Evolutionary conservation across 129 eudicot species (phyloP).

Genomic region (Tagetes erecta): DNA sequence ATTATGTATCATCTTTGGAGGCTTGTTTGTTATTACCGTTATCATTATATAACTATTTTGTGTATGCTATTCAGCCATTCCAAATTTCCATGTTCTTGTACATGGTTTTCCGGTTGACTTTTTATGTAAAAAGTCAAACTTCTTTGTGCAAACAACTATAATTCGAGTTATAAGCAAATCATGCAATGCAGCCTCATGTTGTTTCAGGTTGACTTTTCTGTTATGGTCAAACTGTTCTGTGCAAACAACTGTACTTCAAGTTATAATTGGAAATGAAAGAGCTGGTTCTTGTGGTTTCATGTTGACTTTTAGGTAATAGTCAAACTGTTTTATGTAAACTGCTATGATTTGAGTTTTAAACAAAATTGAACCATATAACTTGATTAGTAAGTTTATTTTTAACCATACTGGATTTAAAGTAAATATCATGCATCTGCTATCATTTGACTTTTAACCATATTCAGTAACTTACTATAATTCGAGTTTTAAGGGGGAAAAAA

Average conservation of each 20-base stretch:
- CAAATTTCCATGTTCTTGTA: conserved; percentile 16
- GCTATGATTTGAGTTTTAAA: not conserved
- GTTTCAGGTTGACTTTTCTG: conserved; percentile 14
- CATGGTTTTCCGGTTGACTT: conserved; percentile 21
- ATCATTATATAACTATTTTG: conserved; percentile 10
- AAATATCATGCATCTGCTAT: too few species aligned
- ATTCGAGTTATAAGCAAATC: conserved; percentile 1
- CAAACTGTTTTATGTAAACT: not conserved
- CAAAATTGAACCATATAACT: not conserved
- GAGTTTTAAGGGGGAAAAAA: too few species aligned
- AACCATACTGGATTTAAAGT: too few species aligned
- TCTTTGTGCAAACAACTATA: not conserved
- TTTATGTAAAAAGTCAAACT: not conserved
- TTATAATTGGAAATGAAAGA: not conserved
- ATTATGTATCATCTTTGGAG: conserved; percentile 51
- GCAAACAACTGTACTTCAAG: not conserved
- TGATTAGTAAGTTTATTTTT: too few species aligned
- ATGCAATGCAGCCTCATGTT: conserved; percentile 17
- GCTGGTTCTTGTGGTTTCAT: too few species aligned
- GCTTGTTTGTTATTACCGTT: conserved; percentile 36
- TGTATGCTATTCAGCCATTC: conserved; percentile 32
- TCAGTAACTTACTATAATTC: too few species aligned
- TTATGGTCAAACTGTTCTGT: not conserved
- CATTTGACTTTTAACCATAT: too few species aligned
- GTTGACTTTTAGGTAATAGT: too few species aligned